Evolutionary conservation across 2,329 filamentous ascomycete genomes (phyloP), one percentile per base, ranked within the genome.

Genomic region (Colletotrichum phormii): DNA sequence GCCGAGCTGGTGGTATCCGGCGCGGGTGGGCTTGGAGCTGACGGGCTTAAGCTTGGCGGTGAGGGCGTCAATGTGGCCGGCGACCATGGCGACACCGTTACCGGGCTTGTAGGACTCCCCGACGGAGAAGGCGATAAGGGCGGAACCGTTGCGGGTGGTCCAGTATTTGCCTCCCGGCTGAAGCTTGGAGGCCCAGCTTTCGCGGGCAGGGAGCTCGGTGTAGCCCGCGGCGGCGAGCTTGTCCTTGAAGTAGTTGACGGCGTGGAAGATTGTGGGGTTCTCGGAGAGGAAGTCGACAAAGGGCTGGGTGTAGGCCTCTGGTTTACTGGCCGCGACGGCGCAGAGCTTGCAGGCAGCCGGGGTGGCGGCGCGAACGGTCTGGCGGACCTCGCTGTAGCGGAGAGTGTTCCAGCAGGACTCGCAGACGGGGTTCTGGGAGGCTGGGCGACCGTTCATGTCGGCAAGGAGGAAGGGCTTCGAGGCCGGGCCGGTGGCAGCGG

Each of bases 241-340:
- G 70, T 88, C 86, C 78, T 92, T 91, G 80, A 98, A 94, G 77
- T 94, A 90, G 71, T 91, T 89, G 33, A 98, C 95, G 1, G 94
- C 91, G 79, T 99, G 97, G 82, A 97, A 99, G 59, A 98, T 90
- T 9, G 97, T 98, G 0, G 97, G 97, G 80, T 98, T 98, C 74
- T 93, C 89, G 57, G 91, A 93, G 85, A 98, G 89, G 80, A 98
- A 98, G 64, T 94, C 89, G 80, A 93, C 92, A 81, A 97, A 98
- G 0, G 95, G 94, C 83, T 95, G 88, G 9, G 94, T 93, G 81
- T 95, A 97, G 72, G 87, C 87, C 78, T 91, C 91, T 5, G 91
- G 89, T 65, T 85, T 84, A 75, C 82, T 79, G 67, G 84, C 80
- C 74, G 79, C 79, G 57, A 83, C 77, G 65, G 80, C 77, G 77